These are phyloP conservation scores for Rhizoclosmatium sp. DNA, from an alignment of 192 early-diverging fungal species.

Conservation along the genomic window DNA sequence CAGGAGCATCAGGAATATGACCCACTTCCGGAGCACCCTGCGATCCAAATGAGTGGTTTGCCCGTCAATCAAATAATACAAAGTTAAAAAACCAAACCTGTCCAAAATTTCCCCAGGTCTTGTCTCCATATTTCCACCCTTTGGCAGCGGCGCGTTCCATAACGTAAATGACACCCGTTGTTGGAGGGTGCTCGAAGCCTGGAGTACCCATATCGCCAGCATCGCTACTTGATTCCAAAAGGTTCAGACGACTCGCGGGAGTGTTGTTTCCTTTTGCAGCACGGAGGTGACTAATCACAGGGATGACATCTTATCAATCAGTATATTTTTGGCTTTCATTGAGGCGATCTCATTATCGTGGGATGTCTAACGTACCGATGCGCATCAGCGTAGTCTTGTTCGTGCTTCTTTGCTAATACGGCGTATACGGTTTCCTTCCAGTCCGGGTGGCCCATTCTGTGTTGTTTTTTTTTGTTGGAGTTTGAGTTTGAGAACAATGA, in stretches of 20 bases:
- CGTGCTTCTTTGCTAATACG: not conserved
- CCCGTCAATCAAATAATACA: too few relatives aligned
- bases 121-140: constrained; percentile 50
- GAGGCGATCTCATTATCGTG: too few relatives aligned
- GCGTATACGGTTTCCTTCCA: not conserved
- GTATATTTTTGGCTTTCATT: too few relatives aligned
- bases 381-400: not conserved
- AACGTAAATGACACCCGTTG: constrained; percentile 38
- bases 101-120: constrained; percentile 53
- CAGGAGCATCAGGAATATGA: constrained; percentile 38
- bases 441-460: not conserved
- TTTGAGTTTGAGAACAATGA: too few relatives aligned
- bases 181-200: constrained; percentile 10
- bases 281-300: too few relatives aligned
- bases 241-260: too few relatives aligned
- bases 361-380: not conserved
- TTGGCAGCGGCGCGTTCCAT: constrained; percentile 59
- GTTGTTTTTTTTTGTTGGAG: too few relatives aligned
- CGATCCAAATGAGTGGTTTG: too few relatives aligned
- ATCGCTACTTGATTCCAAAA: not conserved
- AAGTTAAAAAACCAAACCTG: not conserved
- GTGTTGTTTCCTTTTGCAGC: too few relatives aligned
- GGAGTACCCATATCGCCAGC: not conserved
- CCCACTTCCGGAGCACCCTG: constrained; percentile 63
- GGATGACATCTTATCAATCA: too few relatives aligned